Percentiles rank a stretch among this genome's conserved stretches.
These are phyloP conservation scores for Furculomyces boomerangus DNA, from an alignment of 371 early-diverging fungal genomes.

Conservation along the genomic window DNA sequence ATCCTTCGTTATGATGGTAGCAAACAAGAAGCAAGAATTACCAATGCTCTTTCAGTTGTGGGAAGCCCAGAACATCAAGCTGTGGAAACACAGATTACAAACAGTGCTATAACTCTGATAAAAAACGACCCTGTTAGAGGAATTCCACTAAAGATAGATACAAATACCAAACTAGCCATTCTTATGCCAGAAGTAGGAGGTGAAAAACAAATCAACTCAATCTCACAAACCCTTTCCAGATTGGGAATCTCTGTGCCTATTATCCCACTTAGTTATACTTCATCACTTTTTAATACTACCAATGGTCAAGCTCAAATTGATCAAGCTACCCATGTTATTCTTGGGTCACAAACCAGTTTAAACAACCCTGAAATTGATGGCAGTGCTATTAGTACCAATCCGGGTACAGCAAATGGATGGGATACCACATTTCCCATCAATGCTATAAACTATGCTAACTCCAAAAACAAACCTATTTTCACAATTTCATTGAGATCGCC, in stretches of 20 bases:
- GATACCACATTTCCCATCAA: not conserved
- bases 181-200: not conserved
- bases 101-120: not conserved
- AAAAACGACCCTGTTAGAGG: conserved; percentile 1
- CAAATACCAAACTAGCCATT: not conserved
- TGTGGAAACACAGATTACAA: not conserved
- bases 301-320: not conserved
- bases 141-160: not conserved
- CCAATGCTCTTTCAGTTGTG: not conserved
- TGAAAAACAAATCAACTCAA: not conserved
- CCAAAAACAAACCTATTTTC: not conserved
- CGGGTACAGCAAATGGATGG: not conserved
- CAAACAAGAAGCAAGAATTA: not conserved
- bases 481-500: conserved; percentile 1
- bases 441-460: not conserved
- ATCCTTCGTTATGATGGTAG: not conserved
- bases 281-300: not conserved
- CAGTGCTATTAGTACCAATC: not conserved
- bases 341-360: not conserved
- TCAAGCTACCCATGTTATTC: not conserved
- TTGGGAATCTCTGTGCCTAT: not conserved
- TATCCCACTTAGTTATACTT: not conserved
- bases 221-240: not conserved
- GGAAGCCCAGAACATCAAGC: not conserved
- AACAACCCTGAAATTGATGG: not conserved